Base-by-base conservation (phyloP, 805 yeast species). In the Tetrapisispora arboricola region DNA sequence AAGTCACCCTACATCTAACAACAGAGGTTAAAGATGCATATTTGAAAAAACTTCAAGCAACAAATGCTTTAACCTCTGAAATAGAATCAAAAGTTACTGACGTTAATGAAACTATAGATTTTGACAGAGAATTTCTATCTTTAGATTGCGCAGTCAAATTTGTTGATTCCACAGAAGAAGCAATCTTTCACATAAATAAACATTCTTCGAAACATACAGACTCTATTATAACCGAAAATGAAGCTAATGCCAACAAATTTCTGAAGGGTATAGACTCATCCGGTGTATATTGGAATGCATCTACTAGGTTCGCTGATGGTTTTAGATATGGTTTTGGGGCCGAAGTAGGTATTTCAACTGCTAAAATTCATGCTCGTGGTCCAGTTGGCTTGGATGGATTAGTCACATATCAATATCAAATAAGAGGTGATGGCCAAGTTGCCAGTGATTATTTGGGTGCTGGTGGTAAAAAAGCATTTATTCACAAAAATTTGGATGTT, bases 131-230 rank as follows among this genome's bases (percentile, higher is more conserved):
- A 64, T 92, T 80, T 57, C 66, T 92, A 49, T 79, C 94, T 1
- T 66, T 85, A 31, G 94, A 85, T 51, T 70, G 90, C 41, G 87
- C 96, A 1, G 82, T 88, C 17, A 75, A 71, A 47, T 63, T 75
- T 18, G 80, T 83, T 10, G 58, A 61, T 4, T 66, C 74, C 15
- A 75, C 82, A 1, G 70, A 72, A 21, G 81, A 70, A 21, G 97
- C 97, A n/a, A 78, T 92, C 38, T 51, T 63, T 11, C 96, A 90
- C 59, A 90, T 92, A 52, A 92, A 92, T 60, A 53, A 65, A 29
- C 96, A 92, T 59, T 90, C 97, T 1, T 92, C 98, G 2, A 90
- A 86, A 53, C 99, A 92, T 63, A 92, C 99, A 0, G 99, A 92
- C 57, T 77, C 84, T 44, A 88, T 92, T 45, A 70, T 92, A 44